These are phyloP conservation scores for Talaromyces thailandensis DNA, from an alignment of 495 filamentous ascomycete species.

Conservation along the genomic window DNA sequence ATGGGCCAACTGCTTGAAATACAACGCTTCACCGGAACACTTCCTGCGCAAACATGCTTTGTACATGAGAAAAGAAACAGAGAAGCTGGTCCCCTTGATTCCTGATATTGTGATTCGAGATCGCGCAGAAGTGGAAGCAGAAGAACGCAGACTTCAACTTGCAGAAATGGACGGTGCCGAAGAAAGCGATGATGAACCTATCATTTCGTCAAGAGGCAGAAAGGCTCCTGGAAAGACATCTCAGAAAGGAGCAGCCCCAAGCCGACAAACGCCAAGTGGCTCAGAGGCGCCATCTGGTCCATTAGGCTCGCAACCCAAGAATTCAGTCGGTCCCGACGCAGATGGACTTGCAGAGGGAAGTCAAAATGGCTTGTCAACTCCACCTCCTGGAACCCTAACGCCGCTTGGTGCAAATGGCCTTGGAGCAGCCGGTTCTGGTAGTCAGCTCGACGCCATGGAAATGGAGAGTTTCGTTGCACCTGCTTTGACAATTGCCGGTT, in stretches of 20 bases:
- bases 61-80: constrained; percentile 92
- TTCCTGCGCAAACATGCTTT: constrained; percentile 87
- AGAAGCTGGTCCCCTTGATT: constrained; percentile 90
- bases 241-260: constrained; percentile 65
- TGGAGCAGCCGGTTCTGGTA: constrained; percentile 43
- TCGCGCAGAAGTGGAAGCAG: constrained; percentile 91
- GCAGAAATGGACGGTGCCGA: constrained; percentile 70
- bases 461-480: constrained; percentile 57
- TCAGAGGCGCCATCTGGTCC: constrained; percentile 64
- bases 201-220: constrained; percentile 92
- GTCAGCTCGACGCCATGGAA: constrained; percentile 74
- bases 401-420: constrained; percentile 66
- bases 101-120: constrained; percentile 85
- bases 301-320: constrained; percentile 43
- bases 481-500: constrained; percentile 48
- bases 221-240: constrained; percentile 77
- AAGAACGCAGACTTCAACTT: constrained; percentile 76
- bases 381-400: constrained; percentile 66
- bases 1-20: constrained; percentile 92
- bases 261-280: constrained; percentile 58
- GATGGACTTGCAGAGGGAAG: constrained; percentile 57
- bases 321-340: constrained; percentile 50
- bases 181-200: constrained; percentile 95
- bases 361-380: constrained; percentile 75
- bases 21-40: constrained; percentile 85